A percentile compares a stretch with the other conserved stretches of the same genome.
phyloP scores from a whole-genome alignment of 2,329 filamentous ascomycete species.

The Mycocentrospora acerina region DNA sequence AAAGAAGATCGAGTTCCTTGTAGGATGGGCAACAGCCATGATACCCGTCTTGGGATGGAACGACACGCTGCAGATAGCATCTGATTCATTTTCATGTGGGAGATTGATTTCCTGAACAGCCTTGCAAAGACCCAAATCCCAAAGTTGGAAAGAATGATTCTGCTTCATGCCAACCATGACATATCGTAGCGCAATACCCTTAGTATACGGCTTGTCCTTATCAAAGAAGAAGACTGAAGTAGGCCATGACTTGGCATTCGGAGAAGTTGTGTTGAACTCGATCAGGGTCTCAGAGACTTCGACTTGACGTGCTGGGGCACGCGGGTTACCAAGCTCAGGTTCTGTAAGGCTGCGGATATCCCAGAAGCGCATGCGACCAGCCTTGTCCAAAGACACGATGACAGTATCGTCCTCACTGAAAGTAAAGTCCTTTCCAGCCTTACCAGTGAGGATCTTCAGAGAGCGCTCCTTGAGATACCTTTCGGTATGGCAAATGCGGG shows the following conservation, averaged over 20 bases:
- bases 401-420: constrained; percentile 97
- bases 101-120: constrained; percentile 96
- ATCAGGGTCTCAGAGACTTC: constrained; percentile 85
- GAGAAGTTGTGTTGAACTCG: constrained; percentile 81
- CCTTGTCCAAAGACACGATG: constrained; percentile 95
- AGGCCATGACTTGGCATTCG: constrained; percentile 92
- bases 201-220: constrained; percentile 90
- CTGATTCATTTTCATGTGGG: constrained; percentile 92
- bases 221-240: constrained; percentile 95
- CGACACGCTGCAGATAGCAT: constrained; percentile 95
- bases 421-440: constrained; percentile 96
- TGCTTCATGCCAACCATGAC: constrained; percentile 98
- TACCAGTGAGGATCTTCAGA: constrained; percentile 92
- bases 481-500: constrained; percentile 76
- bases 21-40: constrained; percentile 92
- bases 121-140: constrained; percentile 94
- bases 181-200: constrained; percentile 86
- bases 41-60: constrained; percentile 93
- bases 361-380: constrained; percentile 96
- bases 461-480: constrained; percentile 83
- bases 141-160: constrained; percentile 96
- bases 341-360: constrained; percentile 79
- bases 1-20: constrained; percentile 96
- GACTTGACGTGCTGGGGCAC: constrained; percentile 53
- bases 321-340: constrained; percentile 47